Conservation (phyloP, 371 early-diverging fungal species). For the Rhizopus microsporus region DNA sequence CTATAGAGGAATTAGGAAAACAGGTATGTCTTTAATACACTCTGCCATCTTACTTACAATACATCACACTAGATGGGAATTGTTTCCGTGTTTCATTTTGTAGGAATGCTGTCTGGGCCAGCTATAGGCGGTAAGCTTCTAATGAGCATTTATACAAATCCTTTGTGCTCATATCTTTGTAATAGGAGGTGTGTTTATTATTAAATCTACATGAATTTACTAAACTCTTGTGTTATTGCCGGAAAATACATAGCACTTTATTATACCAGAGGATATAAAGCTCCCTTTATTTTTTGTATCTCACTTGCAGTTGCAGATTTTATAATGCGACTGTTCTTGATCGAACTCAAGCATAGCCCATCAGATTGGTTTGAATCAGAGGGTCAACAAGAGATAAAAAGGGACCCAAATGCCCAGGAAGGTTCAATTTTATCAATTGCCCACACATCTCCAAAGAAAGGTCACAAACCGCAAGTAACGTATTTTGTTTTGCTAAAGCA, state of each 20-base stretch:
- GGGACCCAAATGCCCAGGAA: no score
- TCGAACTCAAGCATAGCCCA: slow-evolving; percentile 39
- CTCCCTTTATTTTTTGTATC: slow-evolving; percentile 68
- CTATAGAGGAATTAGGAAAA: slow-evolving; percentile 50
- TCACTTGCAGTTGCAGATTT: slow-evolving; percentile 53
- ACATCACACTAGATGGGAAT: not conserved
- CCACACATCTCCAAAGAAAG: no score
- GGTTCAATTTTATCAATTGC: no score
- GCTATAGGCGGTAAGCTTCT: no score
- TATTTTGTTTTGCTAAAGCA: no score
- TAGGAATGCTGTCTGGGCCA: no score
- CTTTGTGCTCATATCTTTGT: slow-evolving; percentile 33
- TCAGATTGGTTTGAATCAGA: slow-evolving; percentile 15
- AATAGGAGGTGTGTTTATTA: not conserved
- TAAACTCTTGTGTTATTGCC: no score
- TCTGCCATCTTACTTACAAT: no score
- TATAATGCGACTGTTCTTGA: slow-evolving; percentile 36
- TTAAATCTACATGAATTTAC: not conserved
- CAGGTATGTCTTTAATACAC: slow-evolving; percentile 11
- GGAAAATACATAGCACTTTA: slow-evolving; percentile 32
- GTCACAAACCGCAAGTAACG: no score
- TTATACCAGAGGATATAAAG: slow-evolving; percentile 54
- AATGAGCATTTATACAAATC: slow-evolving; percentile 34
- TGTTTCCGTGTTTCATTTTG: no score
- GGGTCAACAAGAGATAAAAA: not conserved